Conservation (phyloP, 108 stramenopile species). For the Nitzschia putrida region DNA sequence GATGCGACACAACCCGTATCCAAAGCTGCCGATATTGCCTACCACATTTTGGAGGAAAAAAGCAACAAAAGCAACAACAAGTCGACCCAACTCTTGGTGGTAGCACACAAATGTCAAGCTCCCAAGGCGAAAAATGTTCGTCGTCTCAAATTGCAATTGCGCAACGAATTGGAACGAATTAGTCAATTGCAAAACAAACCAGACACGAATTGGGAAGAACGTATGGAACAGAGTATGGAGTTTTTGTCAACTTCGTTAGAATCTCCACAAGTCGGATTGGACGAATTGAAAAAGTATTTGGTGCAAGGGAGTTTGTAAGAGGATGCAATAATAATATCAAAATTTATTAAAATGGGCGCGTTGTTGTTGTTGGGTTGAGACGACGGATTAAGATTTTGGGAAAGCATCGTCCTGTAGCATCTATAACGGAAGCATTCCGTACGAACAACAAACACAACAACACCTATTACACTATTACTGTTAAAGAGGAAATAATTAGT, state of each 20-base stretch:
- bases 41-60: conserved; percentile 34
- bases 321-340: no score
- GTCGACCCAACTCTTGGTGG: conserved; percentile 45
- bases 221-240: conserved; percentile 5
- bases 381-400: no score
- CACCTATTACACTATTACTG: not conserved
- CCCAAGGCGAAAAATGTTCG: conserved; percentile 70
- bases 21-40: conserved; percentile 62
- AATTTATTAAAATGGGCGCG: no score
- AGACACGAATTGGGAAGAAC: conserved; percentile 31
- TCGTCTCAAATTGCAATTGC: conserved; percentile 72
- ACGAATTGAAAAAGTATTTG: conserved; percentile 22
- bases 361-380: no score
- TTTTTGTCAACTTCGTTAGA: conserved; percentile 29
- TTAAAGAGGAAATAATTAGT: not conserved
- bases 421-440: not conserved
- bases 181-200: conserved; percentile 11
- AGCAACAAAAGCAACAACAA: conserved; percentile 6
- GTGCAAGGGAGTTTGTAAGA: conserved; percentile 9
- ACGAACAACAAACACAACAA: not conserved
- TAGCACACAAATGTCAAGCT: conserved; percentile 53
- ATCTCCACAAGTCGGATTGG: conserved; percentile 2
- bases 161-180: conserved; percentile 75
- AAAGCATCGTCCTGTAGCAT: no score
- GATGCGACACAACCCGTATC: conserved; percentile 70